A percentile compares a stretch with the other conserved stretches of the same genome.
Evolutionary conservation across 345 rosid genomes (phyloP).

Genomic region (Citrus glauca): DNA sequence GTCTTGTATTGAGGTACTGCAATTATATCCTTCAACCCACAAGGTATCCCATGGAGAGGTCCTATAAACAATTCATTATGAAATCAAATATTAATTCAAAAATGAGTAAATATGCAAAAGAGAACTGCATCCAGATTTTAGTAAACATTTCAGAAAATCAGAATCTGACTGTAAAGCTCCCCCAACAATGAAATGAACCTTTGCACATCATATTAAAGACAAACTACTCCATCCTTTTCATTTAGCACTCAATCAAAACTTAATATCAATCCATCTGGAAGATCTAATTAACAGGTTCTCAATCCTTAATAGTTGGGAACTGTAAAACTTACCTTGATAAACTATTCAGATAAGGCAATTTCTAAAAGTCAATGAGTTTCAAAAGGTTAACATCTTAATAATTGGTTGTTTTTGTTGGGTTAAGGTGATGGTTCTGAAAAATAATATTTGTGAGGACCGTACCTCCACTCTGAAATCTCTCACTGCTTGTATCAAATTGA

Average conservation of each 20-base stretch:
- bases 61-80: slow-evolving; percentile 31
- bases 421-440: not conserved
- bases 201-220: not conserved
- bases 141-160: not conserved
- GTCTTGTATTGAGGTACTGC: slow-evolving; percentile 75
- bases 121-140: not conserved
- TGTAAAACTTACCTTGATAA: not conserved
- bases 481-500: not conserved
- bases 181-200: not conserved
- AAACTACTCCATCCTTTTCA: not conserved
- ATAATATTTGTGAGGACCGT: not conserved
- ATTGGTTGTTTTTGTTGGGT: not conserved
- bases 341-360: not conserved
- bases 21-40: slow-evolving; percentile 80
- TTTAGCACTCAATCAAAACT: not conserved
- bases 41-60: slow-evolving; percentile 94
- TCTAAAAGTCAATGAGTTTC: not conserved
- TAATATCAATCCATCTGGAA: not conserved
- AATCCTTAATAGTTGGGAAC: not conserved
- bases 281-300: not conserved
- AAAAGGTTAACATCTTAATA: not conserved
- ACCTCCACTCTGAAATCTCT: not conserved
- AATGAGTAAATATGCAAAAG: not conserved
- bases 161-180: not conserved
- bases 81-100: not conserved